A percentile compares a stretch with the other conserved stretches of the same genome.
phyloP scores from a whole-genome alignment of 495 filamentous ascomycete genomes.

The Penicillium robsamsonii region DNA sequence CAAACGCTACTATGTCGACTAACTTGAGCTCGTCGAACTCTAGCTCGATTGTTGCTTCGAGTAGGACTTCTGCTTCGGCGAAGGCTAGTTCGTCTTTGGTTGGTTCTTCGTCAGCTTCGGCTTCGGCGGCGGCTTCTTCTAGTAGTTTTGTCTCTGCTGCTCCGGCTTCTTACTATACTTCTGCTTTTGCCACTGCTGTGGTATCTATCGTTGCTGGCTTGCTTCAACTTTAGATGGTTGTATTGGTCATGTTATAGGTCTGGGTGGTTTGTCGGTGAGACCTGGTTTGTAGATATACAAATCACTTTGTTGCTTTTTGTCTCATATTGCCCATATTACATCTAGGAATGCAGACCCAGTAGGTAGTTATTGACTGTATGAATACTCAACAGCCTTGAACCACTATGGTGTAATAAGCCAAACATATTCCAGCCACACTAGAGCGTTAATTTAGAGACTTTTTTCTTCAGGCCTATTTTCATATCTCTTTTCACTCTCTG shows the following conservation, averaged over 20 bases:
- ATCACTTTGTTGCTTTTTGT: neutral
- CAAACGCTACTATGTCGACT: slow-evolving; percentile 21
- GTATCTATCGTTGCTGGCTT: slow-evolving; percentile 1
- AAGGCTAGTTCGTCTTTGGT: neutral
- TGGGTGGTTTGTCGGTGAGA: neutral
- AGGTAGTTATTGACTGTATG: no score
- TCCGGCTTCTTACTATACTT: slow-evolving; percentile 1
- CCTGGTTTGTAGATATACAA: neutral
- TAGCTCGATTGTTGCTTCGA: neutral
- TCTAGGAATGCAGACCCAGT: no score
- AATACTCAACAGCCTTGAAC: no score
- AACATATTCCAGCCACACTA: no score
- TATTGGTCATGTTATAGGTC: neutral
- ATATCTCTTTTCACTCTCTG: no score
- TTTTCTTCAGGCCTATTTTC: no score
- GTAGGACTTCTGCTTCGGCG: slow-evolving; percentile 2
- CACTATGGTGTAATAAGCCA: no score
- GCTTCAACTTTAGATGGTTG: neutral
- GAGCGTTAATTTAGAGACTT: no score
- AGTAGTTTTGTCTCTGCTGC: slow-evolving; percentile 3
- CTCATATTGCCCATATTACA: neutral
- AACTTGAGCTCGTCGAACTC: slow-evolving; percentile 18
- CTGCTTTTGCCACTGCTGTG: neutral
- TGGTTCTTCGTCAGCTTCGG: neutral
- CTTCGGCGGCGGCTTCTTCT: slow-evolving; percentile 4